Base-by-base conservation (phyloP, 129 eudicot genomes). In the Centella asiatica region DNA sequence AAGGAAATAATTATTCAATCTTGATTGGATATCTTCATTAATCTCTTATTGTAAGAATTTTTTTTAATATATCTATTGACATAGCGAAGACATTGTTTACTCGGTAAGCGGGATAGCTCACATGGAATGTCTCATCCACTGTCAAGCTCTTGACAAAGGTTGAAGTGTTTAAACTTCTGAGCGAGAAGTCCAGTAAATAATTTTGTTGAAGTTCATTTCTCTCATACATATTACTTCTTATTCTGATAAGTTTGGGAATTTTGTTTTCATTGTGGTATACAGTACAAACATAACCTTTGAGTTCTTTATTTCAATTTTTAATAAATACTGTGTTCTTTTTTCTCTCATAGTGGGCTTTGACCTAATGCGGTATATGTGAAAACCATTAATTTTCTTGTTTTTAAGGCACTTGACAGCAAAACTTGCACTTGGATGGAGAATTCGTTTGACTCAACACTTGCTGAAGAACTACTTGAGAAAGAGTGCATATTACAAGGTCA, bases 401-500 rank as follows among this genome's bases (percentile, higher is more conserved):
- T 23, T 57, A 77, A 92, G 98, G 83, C 94, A 92, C 78, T 73
- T 92, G 90, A 92, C 99, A 33, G 77, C 96, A 42, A 75, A 84
- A 72, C 86, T 92, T 64, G 99, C 99, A 25, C 88, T 92, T 26
- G 96, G 95, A 64, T 92, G 99, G 99, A 84, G 99, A 74, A 84
- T 92, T 58, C 88, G 94, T 22, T 74, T 92, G 81, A 92, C 99
- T 15, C 78, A 83, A 65, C 99, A 92, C 73, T 78, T 92, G 32
- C 73, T 92, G 62, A 84, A 80, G 73, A 82, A 87, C 69, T 92
- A 87, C 84, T 76, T 92, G 65, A 87, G 88, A 60, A 84, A 78
- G 34, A 92, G 88, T 78, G 96, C 96, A 46, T 92, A 87, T 76
- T 92, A 92, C 73, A 87, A 92, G 99, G 99, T 92, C n/a, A n/a